A percentile compares a stretch with the other conserved stretches of the same genome.
Conservation (phyloP, 2,329 filamentous ascomycete genomes). For the Bipolaris gigantea region DNA sequence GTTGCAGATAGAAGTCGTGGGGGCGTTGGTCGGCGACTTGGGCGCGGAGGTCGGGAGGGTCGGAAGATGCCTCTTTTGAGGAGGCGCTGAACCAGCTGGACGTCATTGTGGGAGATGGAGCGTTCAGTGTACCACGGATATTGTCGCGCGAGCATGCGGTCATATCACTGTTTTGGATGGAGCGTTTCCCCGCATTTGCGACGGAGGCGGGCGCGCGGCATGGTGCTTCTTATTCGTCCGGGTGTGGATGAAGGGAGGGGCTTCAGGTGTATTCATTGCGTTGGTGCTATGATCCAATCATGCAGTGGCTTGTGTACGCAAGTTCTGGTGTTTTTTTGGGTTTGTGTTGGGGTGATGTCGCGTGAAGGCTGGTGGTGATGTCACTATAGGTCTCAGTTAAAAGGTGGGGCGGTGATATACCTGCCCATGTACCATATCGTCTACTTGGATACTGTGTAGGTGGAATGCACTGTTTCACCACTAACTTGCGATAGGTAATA, state of each 20-base stretch:
- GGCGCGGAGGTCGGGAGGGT: constrained; percentile 36
- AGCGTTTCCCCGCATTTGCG: constrained; percentile 31
- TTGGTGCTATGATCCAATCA: constrained; percentile 7
- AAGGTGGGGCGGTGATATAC: not conserved
- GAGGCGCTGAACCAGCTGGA: constrained; percentile 35
- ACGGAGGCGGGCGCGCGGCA: constrained; percentile 10
- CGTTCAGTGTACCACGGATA: not conserved
- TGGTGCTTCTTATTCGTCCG: constrained; percentile 10
- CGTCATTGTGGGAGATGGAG: constrained; percentile 22
- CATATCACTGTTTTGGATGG: constrained; percentile 14
- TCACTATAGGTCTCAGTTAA: constrained; percentile 3
- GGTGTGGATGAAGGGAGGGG: not conserved
- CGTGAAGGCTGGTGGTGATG: constrained; percentile 6
- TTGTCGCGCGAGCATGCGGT: constrained; percentile 4
- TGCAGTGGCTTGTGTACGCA: constrained; percentile 3
- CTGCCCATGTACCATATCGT: not conserved
- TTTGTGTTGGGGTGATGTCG: constrained; percentile 1
- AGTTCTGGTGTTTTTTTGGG: not conserved
- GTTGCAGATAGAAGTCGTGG: constrained; percentile 37
- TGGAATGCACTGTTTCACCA: not conserved
- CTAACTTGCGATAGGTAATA: too few species aligned
- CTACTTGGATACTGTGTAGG: not conserved
- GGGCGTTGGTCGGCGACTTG: constrained; percentile 38
- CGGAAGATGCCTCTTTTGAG: constrained; percentile 18
- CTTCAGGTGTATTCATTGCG: not conserved